phyloP scores from a whole-genome alignment of 1,139 yeast genomes.

The Eremothecium gossypii region DNA sequence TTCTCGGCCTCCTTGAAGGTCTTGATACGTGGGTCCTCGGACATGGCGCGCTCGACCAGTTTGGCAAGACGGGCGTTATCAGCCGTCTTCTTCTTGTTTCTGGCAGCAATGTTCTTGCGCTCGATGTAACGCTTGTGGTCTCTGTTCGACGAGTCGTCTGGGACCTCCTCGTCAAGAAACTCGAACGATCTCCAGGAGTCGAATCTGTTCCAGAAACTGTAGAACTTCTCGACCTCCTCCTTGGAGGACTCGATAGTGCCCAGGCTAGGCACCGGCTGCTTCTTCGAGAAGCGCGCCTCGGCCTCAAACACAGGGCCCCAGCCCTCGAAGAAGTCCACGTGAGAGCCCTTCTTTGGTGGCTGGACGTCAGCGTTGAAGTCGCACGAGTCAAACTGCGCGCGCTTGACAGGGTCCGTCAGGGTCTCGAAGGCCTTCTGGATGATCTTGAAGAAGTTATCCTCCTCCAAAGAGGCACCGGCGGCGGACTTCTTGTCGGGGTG shows the following conservation, averaged over 20 bases:
- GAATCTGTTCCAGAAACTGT: slow-evolving; percentile 86
- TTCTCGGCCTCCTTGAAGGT: slow-evolving; percentile 88
- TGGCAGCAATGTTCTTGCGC: slow-evolving; percentile 91
- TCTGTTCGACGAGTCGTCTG: slow-evolving; percentile 98
- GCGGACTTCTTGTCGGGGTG: slow-evolving; percentile 95
- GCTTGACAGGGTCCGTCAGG: slow-evolving; percentile 73
- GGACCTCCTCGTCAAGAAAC: slow-evolving; percentile 97
- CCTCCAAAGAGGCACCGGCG: slow-evolving; percentile 69
- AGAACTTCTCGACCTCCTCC: slow-evolving; percentile 82
- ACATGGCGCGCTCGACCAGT: slow-evolving; percentile 77
- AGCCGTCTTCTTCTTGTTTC: slow-evolving; percentile 96
- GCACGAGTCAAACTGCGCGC: slow-evolving; percentile 92
- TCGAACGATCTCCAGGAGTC: slow-evolving; percentile 99
- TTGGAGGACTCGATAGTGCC: slow-evolving; percentile 64
- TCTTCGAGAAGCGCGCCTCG: slow-evolving; percentile 87
- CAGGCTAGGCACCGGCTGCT: slow-evolving; percentile 75
- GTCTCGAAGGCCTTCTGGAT: slow-evolving; percentile 95
- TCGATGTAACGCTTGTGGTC: slow-evolving; percentile 98
- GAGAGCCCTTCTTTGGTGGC: slow-evolving; percentile 60
- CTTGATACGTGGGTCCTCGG: slow-evolving; percentile 92
- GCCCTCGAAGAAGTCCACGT: slow-evolving; percentile 76
- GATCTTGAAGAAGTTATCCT: slow-evolving; percentile 96
- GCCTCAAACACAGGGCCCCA: slow-evolving; percentile 90
- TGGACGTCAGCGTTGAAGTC: slow-evolving; percentile 78
- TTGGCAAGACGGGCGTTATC: slow-evolving; percentile 87